Conservation (phyloP, 371 early-diverging fungal species). For the Mucor racemosus region DNA sequence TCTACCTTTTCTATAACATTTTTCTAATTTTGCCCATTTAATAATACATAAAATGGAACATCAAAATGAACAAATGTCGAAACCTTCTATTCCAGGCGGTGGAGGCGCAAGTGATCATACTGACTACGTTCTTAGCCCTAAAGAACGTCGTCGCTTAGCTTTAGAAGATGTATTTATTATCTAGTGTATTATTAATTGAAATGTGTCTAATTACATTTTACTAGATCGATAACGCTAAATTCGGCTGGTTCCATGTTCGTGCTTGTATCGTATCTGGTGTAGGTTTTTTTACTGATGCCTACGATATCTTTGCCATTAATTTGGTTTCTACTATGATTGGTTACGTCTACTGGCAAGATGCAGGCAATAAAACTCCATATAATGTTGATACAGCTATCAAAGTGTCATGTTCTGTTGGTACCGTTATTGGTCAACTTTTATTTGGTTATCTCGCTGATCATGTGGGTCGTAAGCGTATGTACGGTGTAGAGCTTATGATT, state of each 20-base stretch:
- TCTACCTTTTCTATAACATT: background rate
- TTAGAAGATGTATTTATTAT: slow-evolving; percentile 34
- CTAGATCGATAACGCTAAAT: slow-evolving; percentile 56
- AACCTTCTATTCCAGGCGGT: background rate
- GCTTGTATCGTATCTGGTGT: slow-evolving; percentile 86
- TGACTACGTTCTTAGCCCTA: background rate
- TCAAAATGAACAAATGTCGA: background rate
- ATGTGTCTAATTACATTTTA: background rate
- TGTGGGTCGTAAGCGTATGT: slow-evolving; percentile 80
- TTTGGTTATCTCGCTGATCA: slow-evolving; percentile 84
- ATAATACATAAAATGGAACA: background rate
- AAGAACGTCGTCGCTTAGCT: slow-evolving; percentile 41
- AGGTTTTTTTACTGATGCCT: slow-evolving; percentile 89
- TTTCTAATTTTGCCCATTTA: background rate
- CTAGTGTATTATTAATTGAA: too few species aligned
- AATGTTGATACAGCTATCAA: slow-evolving; percentile 69
- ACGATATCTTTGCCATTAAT: slow-evolving; percentile 87
- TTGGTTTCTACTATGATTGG: slow-evolving; percentile 79
- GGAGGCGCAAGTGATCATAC: background rate
- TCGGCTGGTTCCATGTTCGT: slow-evolving; percentile 83
- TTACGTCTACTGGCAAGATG: slow-evolving; percentile 61
- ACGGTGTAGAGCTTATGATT: slow-evolving; percentile 81
- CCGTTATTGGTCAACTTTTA: slow-evolving; percentile 74
- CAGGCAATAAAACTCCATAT: slow-evolving; percentile 52
- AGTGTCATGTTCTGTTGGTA: slow-evolving; percentile 75